Base-by-base conservation (phyloP, 2,329 filamentous ascomycete genomes). In the Pezicula carpinea region DNA sequence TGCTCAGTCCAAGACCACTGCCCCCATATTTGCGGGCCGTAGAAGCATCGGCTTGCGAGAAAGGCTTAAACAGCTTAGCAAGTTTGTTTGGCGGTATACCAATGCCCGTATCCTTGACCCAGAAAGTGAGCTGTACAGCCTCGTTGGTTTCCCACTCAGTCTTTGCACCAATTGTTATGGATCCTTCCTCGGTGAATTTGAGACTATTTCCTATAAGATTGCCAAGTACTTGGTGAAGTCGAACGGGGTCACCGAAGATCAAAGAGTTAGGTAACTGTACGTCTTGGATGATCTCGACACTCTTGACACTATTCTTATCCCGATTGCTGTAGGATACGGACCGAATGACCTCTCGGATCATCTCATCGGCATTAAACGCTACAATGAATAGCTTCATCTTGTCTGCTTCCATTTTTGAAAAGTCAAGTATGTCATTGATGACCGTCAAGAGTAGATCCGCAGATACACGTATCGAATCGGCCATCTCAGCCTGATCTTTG, bases 391-490 rank as follows among this genome's bases (percentile, higher is more conserved):
- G 78, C 63, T 93, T 89, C 71, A 95, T 83, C 64, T 89, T 85
- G 57, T 91, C 88, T 3, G 87, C 89, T 64, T 95, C 89, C 71
- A 93, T 89, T 66, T 95, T 95, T 22, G 90, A 96, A 63, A 96
- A 95, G 66, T 97, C 92, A 4, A 96, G 74, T 44, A 96, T 96
- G 61, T 97, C 92, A 61, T 96, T 96, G 69, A 96, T 96, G 40
- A 96, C 89, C 0, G 90, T 93, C 21, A 96, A 73, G 13, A 96
- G 70, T 14, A 93, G 82, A 62, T 96, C 90, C 0, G 89, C 89
- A 41, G 88, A 95, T 26, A 91, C 78, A 42, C 89, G 82, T 46
- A 95, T 93, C 14, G 89, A 92, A 61, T 95, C 89, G 4, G 88
- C 87, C 74, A 90, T 93, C 55, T 95, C 89, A 26, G 83, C 75